These are phyloP conservation scores for Secale cereale DNA, from an alignment of 176 grass and related monocot species.

Conservation along the genomic window DNA sequence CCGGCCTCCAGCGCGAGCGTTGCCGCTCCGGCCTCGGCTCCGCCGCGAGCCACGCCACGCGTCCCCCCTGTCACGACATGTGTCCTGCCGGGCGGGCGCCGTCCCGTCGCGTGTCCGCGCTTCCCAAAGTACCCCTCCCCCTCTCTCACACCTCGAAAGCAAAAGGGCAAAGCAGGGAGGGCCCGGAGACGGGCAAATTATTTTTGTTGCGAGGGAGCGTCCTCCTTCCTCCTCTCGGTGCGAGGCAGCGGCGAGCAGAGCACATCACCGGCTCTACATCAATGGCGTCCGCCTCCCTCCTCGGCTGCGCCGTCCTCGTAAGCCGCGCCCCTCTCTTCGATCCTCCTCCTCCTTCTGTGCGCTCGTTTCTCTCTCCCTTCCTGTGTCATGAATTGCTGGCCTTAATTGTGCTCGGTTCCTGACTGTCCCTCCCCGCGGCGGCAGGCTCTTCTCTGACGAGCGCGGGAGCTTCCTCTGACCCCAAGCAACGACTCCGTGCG, in stretches of 20 bases:
- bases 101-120: background rate
- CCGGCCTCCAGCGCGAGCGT: background rate
- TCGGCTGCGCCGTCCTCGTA: background rate
- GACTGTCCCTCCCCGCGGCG: background rate
- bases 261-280: background rate
- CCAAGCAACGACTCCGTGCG: background rate
- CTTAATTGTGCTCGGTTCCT: background rate
- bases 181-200: background rate
- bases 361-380: no score
- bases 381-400: no score
- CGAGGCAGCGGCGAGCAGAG: background rate
- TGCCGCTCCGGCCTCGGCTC: background rate
- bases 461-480: background rate
- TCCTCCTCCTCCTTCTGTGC: background rate
- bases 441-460: constrained; percentile 15
- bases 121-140: constrained; percentile 26
- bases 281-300: constrained; percentile 33
- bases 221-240: background rate
- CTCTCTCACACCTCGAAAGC: constrained; percentile 13
- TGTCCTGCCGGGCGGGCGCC: background rate
- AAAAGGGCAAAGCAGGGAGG: background rate
- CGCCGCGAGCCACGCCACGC: constrained; percentile 31
- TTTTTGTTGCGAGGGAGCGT: background rate
- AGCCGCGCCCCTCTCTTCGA: constrained; percentile 2
- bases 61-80: constrained; percentile 24